phyloP scores from a whole-genome alignment of 345 rosid species.

The Durio zibethinus region DNA sequence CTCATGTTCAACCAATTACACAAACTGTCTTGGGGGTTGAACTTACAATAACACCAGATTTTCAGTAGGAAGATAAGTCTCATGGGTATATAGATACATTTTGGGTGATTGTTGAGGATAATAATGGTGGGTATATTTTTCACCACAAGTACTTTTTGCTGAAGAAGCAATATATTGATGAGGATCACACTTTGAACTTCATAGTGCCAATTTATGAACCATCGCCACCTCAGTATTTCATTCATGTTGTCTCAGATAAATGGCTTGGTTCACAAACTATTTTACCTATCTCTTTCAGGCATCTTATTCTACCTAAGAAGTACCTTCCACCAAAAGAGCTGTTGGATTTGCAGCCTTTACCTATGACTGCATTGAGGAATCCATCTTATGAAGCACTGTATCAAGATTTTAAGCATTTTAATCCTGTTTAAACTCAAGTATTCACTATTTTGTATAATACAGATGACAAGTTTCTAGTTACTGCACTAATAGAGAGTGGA shows the following conservation, averaged over 20 bases:
- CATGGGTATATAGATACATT: constrained; percentile 94
- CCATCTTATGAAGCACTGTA: constrained; percentile 81
- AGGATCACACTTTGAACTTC: constrained; percentile 84
- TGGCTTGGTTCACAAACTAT: constrained; percentile 94
- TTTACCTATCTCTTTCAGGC: constrained; percentile 89
- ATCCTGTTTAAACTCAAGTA: constrained; percentile 98
- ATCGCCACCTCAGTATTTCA: constrained; percentile 88
- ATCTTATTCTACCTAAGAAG: constrained; percentile 94
- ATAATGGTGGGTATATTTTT: constrained; percentile 84
- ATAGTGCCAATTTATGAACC: constrained; percentile 93
- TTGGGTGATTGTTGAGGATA: constrained; percentile 96
- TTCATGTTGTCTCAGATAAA: constrained; percentile 85
- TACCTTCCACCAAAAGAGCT: constrained; percentile 97
- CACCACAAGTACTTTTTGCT: constrained; percentile 90
- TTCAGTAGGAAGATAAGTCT: constrained; percentile 89
- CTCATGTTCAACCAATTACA: constrained; percentile 89
- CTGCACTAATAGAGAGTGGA: constrained; percentile 97
- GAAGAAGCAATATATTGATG: constrained; percentile 83
- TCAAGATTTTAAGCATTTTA: constrained; percentile 82
- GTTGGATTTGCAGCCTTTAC: constrained; percentile 87
- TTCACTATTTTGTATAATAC: constrained; percentile 81
- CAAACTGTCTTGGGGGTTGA: constrained; percentile 80
- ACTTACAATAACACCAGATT: constrained; percentile 89
- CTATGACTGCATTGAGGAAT: constrained; percentile 90
- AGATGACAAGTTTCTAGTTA: constrained; percentile 86